Base-by-base conservation (phyloP, 1,139 yeast genomes). In the Spencermartinsiella ligniputridi region DNA sequence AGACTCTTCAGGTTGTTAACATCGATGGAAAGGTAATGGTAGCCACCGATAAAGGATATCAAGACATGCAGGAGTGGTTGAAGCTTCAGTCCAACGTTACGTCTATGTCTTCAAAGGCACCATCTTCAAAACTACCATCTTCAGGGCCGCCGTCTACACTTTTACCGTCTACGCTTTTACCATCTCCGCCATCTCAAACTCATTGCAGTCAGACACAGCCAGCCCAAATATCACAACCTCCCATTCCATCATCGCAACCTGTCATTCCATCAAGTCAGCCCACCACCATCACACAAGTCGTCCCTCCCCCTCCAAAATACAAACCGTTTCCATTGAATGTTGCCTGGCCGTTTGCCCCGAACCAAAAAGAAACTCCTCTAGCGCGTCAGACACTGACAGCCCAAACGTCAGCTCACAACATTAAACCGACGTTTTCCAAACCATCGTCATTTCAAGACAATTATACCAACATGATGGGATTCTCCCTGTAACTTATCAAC, bases 1-100 rank as follows among this genome's bases (percentile, higher is more conserved):
- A 52, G 25, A 48, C 52, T 4, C 43, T 61, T 22, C 54, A 62
- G 20, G 64, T 62, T 13, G 54, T 55, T 39, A 59, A 55, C 57
- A 45, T 61, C 30, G 54, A 52, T 42, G 55, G 56, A 41, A 54
- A 66, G 12, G 54, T 63, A 56, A 59, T 61, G 62, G 63, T 62
- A 25, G 45, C 53, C 35, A 58, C 57, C 3, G 57, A 52, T 11
- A 52, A 51, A 9, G 47, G 51, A 15, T 56, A 41, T 43, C 53
- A 56, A 21, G 66, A 63, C 47, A 61, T 63, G 66, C 66, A 63
- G 45, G 62, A 60, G 3, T 61, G 66, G 65, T 54, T 61, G 18
- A 54, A 55, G 24, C 49, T 41, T 30, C 54, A 51, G 34, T 6
- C 32, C 32, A 22, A 22, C n/a, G n/a, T n/a, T n/a, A n/a, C n/a